Percentiles rank a stretch among this genome's conserved stretches.
These are phyloP conservation scores for Diaporthe longicolla DNA, from an alignment of 2,329 filamentous ascomycete species.

Conservation along the genomic window DNA sequence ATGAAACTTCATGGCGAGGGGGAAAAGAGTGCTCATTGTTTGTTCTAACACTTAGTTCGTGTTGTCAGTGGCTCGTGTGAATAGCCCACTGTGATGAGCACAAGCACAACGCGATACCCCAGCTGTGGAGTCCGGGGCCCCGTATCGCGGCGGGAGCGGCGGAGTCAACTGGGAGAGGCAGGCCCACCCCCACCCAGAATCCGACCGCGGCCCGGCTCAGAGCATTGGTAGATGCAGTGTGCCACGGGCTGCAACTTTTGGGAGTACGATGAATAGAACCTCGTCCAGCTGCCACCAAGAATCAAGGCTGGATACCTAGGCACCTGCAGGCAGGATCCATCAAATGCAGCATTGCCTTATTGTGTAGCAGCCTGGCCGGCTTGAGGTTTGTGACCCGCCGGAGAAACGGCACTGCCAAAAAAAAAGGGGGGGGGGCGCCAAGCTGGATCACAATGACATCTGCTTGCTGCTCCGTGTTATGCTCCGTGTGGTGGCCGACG, in stretches of 20 bases:
- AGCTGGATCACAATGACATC: too few relatives aligned
- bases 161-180: conserved; percentile 7
- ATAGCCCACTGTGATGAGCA: not conserved
- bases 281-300: too few relatives aligned
- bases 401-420: conserved; percentile 5
- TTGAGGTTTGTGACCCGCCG: not conserved
- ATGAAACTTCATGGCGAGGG: too few relatives aligned
- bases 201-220: conserved; percentile 4
- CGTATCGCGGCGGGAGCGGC: conserved; percentile 20
- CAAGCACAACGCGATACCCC: conserved; percentile 5
- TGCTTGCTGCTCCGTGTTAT: too few relatives aligned
- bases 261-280: too few relatives aligned
- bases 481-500: not conserved
- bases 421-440: not conserved
- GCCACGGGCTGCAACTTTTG: not conserved
- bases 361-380: too few relatives aligned
- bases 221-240: not conserved
- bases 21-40: too few relatives aligned
- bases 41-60: too few relatives aligned
- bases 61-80: not conserved
- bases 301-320: too few relatives aligned
- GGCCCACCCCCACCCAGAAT: conserved; percentile 27
- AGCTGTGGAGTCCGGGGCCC: conserved; percentile 33
- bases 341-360: too few relatives aligned
- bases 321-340: too few relatives aligned